Conservation (phyloP, 495 filamentous ascomycete genomes). For the Neurospora sp. region DNA sequence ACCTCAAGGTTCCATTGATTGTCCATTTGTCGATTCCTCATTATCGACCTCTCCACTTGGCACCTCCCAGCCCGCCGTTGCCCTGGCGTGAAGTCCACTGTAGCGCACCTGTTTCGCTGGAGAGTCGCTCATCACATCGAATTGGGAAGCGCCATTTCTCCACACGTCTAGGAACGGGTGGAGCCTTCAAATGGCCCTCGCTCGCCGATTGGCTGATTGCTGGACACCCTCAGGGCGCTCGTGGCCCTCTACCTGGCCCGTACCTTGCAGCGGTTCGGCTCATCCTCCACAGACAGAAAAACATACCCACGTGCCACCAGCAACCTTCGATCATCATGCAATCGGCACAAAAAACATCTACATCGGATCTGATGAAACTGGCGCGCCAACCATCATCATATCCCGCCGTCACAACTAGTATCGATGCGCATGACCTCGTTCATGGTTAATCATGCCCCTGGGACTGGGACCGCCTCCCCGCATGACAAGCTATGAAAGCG, state of each 20-base stretch:
- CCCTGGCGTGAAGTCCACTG: background rate
- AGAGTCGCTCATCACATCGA: background rate
- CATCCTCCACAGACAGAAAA: background rate
- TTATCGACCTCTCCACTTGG: background rate
- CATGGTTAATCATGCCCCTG: background rate
- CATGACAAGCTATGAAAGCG: background rate
- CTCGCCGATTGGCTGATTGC: background rate
- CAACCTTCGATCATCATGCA: background rate
- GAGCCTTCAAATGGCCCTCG: background rate
- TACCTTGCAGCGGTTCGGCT: background rate
- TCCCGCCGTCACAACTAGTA: background rate
- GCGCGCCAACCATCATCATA: background rate
- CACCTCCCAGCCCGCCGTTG: background rate
- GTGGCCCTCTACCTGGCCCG: background rate
- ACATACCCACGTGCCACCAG: background rate
- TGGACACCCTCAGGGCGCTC: background rate
- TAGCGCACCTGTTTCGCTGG: background rate
- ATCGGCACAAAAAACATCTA: background rate
- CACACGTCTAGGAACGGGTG: background rate
- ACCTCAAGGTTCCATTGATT: background rate
- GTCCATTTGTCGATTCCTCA: background rate
- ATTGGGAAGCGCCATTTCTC: background rate
- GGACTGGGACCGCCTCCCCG: background rate
- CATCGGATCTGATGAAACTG: background rate
- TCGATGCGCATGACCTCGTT: background rate